These are phyloP conservation scores for Achlya hypogyna DNA, from an alignment of 352 stramenopile species.

Conservation along the genomic window DNA sequence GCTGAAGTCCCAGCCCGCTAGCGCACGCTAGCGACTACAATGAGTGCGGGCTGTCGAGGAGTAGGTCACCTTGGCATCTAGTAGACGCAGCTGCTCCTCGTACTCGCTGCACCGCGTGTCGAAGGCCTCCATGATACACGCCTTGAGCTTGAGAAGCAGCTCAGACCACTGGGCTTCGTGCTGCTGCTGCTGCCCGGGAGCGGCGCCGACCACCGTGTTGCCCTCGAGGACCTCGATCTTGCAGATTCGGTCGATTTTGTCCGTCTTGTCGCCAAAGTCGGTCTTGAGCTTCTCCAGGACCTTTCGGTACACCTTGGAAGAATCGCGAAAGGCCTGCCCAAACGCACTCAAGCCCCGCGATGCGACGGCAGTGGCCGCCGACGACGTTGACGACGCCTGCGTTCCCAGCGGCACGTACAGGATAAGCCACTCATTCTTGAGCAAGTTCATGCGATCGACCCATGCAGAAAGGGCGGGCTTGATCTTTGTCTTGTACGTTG, in stretches of 20 bases:
- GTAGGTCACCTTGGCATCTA: constrained; percentile 46
- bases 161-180: constrained; percentile 76
- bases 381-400: constrained; percentile 14
- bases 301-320: constrained; percentile 55
- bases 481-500: constrained; percentile 49
- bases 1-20: constrained; percentile 59
- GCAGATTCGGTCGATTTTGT: constrained; percentile 50
- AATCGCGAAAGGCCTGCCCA: not conserved
- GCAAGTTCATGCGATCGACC: constrained; percentile 63
- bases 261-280: constrained; percentile 47
- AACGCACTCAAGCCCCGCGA: not conserved
- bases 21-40: constrained; percentile 26
- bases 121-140: constrained; percentile 80
- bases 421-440: constrained; percentile 64
- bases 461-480: constrained; percentile 41
- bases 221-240: constrained; percentile 76
- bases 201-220: constrained; percentile 42
- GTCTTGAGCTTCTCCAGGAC: constrained; percentile 61
- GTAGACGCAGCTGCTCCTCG: constrained; percentile 51
- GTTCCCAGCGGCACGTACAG: constrained; percentile 82
- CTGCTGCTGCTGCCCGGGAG: constrained; percentile 48
- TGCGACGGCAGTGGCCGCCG: not conserved
- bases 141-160: constrained; percentile 45
- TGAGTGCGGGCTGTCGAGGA: not conserved
- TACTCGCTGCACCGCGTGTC: constrained; percentile 70